Conservation (phyloP, 2,329 filamentous ascomycete genomes). For the Hymenoscyphus repandus region DNA sequence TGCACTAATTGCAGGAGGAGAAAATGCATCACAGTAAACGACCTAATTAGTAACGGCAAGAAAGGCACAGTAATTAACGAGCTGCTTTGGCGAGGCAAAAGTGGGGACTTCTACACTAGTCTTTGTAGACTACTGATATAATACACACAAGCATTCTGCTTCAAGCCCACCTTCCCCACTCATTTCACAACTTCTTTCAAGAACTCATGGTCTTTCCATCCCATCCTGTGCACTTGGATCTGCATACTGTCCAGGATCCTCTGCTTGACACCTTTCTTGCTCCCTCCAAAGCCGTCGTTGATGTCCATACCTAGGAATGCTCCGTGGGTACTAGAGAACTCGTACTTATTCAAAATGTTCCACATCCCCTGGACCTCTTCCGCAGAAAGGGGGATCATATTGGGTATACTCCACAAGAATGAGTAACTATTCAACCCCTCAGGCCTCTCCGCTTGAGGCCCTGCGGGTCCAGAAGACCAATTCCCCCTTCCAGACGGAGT, state of each 20-base stretch:
- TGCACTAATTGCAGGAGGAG: no score
- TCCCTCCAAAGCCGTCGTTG: constrained; percentile 35
- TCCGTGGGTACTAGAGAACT: constrained; percentile 63
- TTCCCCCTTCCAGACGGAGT: constrained; percentile 53
- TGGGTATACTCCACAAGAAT: constrained; percentile 75
- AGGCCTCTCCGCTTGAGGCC: constrained; percentile 36
- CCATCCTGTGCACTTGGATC: constrained; percentile 52
- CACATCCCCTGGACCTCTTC: constrained; percentile 64
- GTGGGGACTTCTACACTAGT: no score
- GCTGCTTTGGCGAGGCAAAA: no score
- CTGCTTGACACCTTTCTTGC: constrained; percentile 44
- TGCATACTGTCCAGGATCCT: constrained; percentile 72
- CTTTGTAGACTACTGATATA: no score
- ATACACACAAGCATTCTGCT: no score
- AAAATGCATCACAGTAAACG: no score
- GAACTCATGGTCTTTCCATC: constrained; percentile 23
- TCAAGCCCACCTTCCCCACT: neutral
- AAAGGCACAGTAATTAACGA: no score
- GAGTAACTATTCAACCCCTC: constrained; percentile 49
- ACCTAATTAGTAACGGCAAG: no score
- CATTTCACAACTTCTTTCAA: constrained; percentile 17
- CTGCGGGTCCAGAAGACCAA: constrained; percentile 41
- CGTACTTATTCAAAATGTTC: constrained; percentile 54
- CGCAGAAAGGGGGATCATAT: constrained; percentile 66
- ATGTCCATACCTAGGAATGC: constrained; percentile 62